These are phyloP conservation scores for Neofusicoccum ribis DNA, from an alignment of 2,329 filamentous ascomycete species.

Conservation along the genomic window DNA sequence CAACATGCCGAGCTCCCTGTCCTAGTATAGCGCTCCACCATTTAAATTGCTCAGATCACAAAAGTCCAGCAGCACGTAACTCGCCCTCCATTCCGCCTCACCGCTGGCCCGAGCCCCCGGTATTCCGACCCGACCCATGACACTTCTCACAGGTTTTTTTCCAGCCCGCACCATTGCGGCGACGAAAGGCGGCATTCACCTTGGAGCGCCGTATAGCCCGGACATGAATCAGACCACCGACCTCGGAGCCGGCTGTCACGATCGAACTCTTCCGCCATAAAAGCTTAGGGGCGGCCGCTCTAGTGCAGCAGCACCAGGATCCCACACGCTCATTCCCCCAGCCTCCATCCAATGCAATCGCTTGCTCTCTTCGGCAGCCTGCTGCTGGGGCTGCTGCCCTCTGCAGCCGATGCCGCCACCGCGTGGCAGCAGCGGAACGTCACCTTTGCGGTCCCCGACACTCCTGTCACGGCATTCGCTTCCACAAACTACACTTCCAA, in stretches of 20 bases:
- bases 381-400: conserved; percentile 9
- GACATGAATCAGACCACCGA: background rate
- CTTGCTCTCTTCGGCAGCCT: conserved; percentile 2
- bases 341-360: background rate
- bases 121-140: background rate
- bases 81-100: background rate
- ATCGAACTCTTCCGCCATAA: background rate
- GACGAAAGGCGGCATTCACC: background rate
- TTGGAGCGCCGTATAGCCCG: background rate
- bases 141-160: background rate
- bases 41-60: conserved; percentile 4
- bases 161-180: background rate
- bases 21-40: background rate
- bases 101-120: background rate
- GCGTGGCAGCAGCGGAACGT: conserved; percentile 8
- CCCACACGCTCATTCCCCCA: background rate
- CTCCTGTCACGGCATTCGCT: background rate
- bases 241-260: background rate
- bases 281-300: background rate
- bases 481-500: background rate
- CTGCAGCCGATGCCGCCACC: background rate
- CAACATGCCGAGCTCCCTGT: background rate
- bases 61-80: background rate
- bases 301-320: background rate
- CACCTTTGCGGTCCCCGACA: conserved; percentile 2